Base-by-base conservation (phyloP, 495 filamentous ascomycete species). In the Penicillium fimorum region DNA sequence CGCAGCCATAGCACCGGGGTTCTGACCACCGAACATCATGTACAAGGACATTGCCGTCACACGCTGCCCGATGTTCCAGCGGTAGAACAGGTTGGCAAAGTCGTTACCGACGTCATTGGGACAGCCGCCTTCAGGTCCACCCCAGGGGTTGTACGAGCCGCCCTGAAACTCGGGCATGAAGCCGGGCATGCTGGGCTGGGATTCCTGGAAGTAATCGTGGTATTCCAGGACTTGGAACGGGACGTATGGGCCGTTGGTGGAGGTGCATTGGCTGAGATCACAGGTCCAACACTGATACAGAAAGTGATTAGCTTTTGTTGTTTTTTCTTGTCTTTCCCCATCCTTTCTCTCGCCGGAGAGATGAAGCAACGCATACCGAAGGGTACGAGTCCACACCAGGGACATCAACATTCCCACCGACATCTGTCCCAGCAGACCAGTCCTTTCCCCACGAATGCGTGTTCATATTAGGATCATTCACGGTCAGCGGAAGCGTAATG, bases 91-190 rank as follows among this genome's bases (percentile, higher is more conserved):
- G 46, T 85, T 84, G n/a, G 79, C 81, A 59, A 83, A 84, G 44
- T 76, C 76, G 10, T 79, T 61, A 57, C 68, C 56, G 51, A 76
- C 75, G 40, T 75, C 60, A 35, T 78, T 74, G 38, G 75, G 73
- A 47, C 78, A 80, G 13, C 70, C 75, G 20, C 81, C 83, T 55
- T 80, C 70, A 0, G 83, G 81, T 11, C 79, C 80, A 35, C 77
- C 80, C 83, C 83, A 86, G 12, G 82, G 82, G 62, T 84, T 84
- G 57, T 82, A 86, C 8, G 74, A 77, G n/a, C 83, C 83, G 22
- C 83, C 83, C 61, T 86, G 83, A 64, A 86, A 86, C 59, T 86
- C 83, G 15, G 81, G 81, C 66, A 86, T 75, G 67, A 84, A 85
- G 8, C 66, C 72, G 0, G 83, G 83, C 61, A 82, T 76, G 30